Percentiles rank a stretch among this genome's conserved stretches.
These are phyloP conservation scores for Penicillium paneum DNA, from an alignment of 2,329 filamentous ascomycete genomes.

Conservation along the genomic window DNA sequence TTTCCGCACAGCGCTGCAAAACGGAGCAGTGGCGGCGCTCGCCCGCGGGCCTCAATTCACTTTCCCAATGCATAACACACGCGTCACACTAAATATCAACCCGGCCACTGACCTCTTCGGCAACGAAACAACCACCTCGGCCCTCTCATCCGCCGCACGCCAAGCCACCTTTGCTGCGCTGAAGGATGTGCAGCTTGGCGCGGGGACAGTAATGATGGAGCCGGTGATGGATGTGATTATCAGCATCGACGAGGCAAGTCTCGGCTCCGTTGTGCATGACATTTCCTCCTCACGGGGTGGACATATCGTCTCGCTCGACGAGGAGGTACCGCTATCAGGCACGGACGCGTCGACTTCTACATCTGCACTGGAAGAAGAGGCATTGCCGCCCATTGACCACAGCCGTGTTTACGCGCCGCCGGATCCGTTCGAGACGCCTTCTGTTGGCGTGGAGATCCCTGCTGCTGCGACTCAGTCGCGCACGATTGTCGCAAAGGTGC, in stretches of 20 bases:
- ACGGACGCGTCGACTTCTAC: conserved; percentile 23
- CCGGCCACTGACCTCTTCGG: conserved; percentile 62
- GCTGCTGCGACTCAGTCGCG: conserved; percentile 47
- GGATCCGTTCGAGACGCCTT: conserved; percentile 64
- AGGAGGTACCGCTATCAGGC: conserved; percentile 38
- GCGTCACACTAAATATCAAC: conserved; percentile 68
- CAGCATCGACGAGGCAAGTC: conserved; percentile 73
- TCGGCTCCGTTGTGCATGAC: conserved; percentile 80
- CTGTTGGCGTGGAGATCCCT: conserved; percentile 24
- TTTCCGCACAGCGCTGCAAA: conserved; percentile 60
- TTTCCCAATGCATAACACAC: conserved; percentile 74
- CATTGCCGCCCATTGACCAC: conserved; percentile 58
- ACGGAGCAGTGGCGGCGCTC: conserved; percentile 78
- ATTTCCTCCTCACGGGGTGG: conserved; percentile 71
- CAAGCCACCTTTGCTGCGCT: conserved; percentile 69
- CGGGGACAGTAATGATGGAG: conserved; percentile 69
- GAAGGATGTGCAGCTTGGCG: conserved; percentile 46
- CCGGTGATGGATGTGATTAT: conserved; percentile 91
- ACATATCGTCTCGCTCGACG: conserved; percentile 68
- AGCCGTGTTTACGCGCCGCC: conserved; percentile 79
- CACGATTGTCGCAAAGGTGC: conserved; percentile 79
- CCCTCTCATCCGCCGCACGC: conserved; percentile 63
- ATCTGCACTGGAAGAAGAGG: conserved; percentile 26
- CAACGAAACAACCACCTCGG: conserved; percentile 64
- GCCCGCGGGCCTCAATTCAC: conserved; percentile 77